Base-by-base conservation (phyloP, 2,329 filamentous ascomycete genomes). In the Lachnellula suecica region DNA sequence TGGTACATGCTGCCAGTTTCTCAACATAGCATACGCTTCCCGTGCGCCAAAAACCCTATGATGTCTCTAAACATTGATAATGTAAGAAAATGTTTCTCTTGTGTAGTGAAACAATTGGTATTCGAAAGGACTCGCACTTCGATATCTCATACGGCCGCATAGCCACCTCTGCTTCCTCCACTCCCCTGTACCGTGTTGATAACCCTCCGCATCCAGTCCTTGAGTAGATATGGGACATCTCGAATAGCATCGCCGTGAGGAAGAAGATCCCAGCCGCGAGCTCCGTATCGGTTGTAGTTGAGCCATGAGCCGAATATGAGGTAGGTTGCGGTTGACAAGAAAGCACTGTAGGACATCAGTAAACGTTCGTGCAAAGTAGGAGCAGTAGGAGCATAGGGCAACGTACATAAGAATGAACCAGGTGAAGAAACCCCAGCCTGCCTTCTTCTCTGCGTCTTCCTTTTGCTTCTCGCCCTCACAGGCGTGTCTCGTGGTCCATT, bases 301-400 rank as follows among this genome's bases (percentile, higher is more conserved):
- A 97, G 85, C 94, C 94, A 99, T 19, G 92, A 96, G 59, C 93
- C 92, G 67, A 97, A 97, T 70, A 97, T 96, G 60, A 99, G 85
- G 74, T 97, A 99, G 22, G 92, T 76, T 2, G 94, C 91, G 37
- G 85, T 87, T 42, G 83, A 83, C 57, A 97, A 79, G 81, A 99
- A 99, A 54, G 87, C 74, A 62, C 92, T 96, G 60, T n/a, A 47
- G 41, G 8, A 25, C 4, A 13, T 20, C 5, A 40, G 37, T 20
- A 29, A 29, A 29, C 19, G 49, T 41, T n/a, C 22, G 58, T 44
- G 64, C 53, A 48, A 31, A 31, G 15, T 31, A 15, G 37, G 51
- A 40, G 24, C 11, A 24, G 31, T 24, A 15, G 27, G 13, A 44
- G 4, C 8, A 37, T 43, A 24, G 43, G 13, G 17, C 25, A 59